Evolutionary conservation across 139 green algal genomes (phyloP).

Genomic region (Coelastrella sp.): DNA sequence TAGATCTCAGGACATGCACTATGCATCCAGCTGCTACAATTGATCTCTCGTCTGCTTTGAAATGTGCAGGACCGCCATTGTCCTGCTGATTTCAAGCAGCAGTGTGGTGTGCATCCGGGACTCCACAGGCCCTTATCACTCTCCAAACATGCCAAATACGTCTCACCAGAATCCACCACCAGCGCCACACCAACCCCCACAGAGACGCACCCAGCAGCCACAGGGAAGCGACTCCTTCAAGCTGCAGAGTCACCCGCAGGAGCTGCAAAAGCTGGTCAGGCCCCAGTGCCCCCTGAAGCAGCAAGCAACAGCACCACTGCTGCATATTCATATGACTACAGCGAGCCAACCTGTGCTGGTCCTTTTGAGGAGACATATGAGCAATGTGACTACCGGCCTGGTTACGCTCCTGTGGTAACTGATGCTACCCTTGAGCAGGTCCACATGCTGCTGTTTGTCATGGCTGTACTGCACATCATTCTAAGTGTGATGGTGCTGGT

Average conservation of each 20-base stretch:
- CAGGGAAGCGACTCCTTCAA: background rate
- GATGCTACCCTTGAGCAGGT: background rate
- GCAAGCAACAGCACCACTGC: background rate
- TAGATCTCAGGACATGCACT: too few species aligned
- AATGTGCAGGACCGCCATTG: slow-evolving; percentile 16
- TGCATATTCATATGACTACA: background rate
- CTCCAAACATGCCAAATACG: background rate
- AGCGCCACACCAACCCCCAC: background rate
- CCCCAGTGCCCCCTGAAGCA: background rate
- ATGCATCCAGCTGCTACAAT: too few species aligned
- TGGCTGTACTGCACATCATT: slow-evolving; percentile 28
- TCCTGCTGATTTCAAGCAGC: slow-evolving; percentile 16
- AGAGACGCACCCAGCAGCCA: background rate
- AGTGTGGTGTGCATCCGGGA: background rate
- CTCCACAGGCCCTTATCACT: background rate
- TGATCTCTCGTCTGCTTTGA: background rate
- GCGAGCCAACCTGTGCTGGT: background rate
- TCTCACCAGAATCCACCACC: background rate
- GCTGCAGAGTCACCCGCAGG: background rate
- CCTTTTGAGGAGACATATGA: background rate
- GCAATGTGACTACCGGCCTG: background rate
- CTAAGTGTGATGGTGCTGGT: slow-evolving; percentile 22
- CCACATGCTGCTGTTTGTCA: slow-evolving; percentile 30
- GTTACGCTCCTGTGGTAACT: background rate
- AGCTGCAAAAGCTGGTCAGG: background rate